A percentile compares a stretch with the other conserved stretches of the same genome.
Evolutionary conservation across 2,329 filamentous ascomycete genomes (phyloP).

Genomic region (Calycina marina): DNA sequence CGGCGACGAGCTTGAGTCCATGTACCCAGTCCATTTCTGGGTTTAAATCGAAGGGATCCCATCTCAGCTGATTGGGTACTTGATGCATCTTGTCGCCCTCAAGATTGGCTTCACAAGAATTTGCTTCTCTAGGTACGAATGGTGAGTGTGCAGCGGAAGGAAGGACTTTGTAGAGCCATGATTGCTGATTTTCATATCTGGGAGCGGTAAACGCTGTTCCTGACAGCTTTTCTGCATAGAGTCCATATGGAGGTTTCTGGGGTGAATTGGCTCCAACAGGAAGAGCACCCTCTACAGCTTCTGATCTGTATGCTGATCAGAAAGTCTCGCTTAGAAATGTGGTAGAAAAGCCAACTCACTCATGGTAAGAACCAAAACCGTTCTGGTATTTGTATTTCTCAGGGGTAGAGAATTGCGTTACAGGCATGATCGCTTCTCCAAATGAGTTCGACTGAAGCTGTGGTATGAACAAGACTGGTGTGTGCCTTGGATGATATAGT

Average conservation of each 20-base stretch:
- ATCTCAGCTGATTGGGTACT: conserved; percentile 69
- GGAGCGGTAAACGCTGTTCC: conserved; percentile 43
- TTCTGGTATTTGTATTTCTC: conserved; percentile 56
- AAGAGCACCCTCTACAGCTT: conserved; percentile 50
- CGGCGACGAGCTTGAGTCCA: conserved; percentile 51
- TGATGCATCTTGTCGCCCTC: conserved; percentile 37
- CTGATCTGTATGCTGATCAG: conserved; percentile 31
- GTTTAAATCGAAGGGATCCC: conserved; percentile 59
- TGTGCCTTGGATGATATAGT: too few species aligned
- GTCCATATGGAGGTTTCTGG: conserved; percentile 51
- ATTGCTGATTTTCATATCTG: conserved; percentile 38
- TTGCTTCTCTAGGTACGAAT: conserved; percentile 29
- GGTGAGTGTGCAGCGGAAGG: conserved; percentile 37
- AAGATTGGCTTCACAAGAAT: conserved; percentile 29
- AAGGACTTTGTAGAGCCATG: conserved; percentile 42
- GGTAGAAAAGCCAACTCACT: conserved; percentile 31
- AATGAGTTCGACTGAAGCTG: too few species aligned
- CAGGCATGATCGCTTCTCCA: conserved; percentile 42
- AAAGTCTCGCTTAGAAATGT: too few species aligned
- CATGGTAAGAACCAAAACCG: conserved; percentile 54
- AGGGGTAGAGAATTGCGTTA: conserved; percentile 44
- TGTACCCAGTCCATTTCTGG: conserved; percentile 54
- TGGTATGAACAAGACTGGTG: too few species aligned
- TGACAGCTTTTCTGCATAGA: conserved; percentile 53
- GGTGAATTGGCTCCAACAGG: conserved; percentile 54